Conservation (phyloP, 192 early-diverging fungal species). For the Coemansia sp. region DNA sequence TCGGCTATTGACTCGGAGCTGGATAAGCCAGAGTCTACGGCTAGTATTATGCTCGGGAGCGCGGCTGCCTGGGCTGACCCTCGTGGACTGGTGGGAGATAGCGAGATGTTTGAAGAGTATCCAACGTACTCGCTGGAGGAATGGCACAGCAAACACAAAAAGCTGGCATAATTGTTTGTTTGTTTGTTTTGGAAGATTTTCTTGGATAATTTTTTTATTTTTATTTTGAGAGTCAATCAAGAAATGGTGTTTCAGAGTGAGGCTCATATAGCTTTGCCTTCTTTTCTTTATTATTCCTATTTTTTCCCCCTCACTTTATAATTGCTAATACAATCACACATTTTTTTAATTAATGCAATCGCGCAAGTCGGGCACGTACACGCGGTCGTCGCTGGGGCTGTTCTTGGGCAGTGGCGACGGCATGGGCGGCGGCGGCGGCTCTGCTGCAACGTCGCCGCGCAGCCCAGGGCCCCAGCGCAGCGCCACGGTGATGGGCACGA, state of each 20-base stretch:
- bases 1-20: constrained; percentile 63
- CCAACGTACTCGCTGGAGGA: constrained; percentile 57
- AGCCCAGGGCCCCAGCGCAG: constrained; percentile 7
- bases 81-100: constrained; percentile 14
- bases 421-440: not conserved
- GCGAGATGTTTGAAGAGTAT: constrained; percentile 58
- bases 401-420: not conserved
- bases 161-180: constrained; percentile 7
- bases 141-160: constrained; percentile 60
- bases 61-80: constrained; percentile 56
- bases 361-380: constrained; percentile 11
- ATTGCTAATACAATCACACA: no score
- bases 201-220: no score
- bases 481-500: constrained; percentile 6
- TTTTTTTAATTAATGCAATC: not conserved
- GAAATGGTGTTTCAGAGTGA: no score
- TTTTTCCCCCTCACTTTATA: no score
- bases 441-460: constrained; percentile 7
- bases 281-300: no score
- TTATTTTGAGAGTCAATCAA: no score
- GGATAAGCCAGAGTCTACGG: constrained; percentile 32
- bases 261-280: no score
- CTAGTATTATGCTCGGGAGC: constrained; percentile 54
- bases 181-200: no score
- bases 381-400: constrained; percentile 39